Evolutionary conservation across 345 rosid species (phyloP), one percentile per base, ranked within the genome.

Genomic region (Geranium brycei): DNA sequence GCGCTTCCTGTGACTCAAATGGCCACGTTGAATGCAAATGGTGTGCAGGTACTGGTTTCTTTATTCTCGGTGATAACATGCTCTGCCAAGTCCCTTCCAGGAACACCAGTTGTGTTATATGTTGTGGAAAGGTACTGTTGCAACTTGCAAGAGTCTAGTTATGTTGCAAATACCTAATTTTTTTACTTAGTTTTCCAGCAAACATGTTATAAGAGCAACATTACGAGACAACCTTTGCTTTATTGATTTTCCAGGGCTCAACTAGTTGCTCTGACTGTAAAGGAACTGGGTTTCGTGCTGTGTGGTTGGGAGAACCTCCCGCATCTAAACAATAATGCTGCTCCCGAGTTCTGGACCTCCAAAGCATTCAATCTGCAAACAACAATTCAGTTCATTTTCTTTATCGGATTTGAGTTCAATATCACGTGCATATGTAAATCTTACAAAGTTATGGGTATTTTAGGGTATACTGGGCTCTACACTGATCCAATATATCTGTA

Each of bases 231-330:
- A 7, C 19, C 14, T 1, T 60, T 32, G 17, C 15, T 40, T 53
- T 69, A 38, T 51, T 66, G 19, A 19, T 71, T 67, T 47, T 41
- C n/a, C 76, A 91, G 95, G 98, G 96, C 8, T 83, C 85, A 4
- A 76, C 65, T 40, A 64, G 81, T 76, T 87, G 95, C 75, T 66
- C 75, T 1, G 85, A 86, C 73, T 89, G 98, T 65, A 81, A 92
- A 74, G 98, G 95, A 76, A 92, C 98, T 1, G 91, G 98, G 1
- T 92, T 86, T 73, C 95, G 95, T n/a, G 98, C 98, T 61, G 84
- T 83, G 78, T 92, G 98, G 96, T 78, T 92, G 83, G 89, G 82
- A 66, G 69, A 83, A 71, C 91, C 93, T 73, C 81, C 91, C 2
- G 68, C 75, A 58, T 65, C 81, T 11, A 79, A 77, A 67, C 76